Conservation (phyloP, 352 stramenopile species). For the Pythium apleroticum region DNA sequence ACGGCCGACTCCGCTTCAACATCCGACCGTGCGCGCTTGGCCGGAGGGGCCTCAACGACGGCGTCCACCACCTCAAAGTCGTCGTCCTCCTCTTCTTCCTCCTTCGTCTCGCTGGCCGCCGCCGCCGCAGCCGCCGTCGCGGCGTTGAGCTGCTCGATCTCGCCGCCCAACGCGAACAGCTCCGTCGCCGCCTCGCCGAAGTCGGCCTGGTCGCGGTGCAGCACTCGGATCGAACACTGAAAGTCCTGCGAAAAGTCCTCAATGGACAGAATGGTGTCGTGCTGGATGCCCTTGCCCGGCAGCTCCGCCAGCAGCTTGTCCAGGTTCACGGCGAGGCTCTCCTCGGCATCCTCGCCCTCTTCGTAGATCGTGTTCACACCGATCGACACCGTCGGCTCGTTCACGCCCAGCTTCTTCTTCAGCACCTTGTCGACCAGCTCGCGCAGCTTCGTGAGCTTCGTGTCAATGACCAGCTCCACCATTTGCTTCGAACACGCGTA, state of each 20-base stretch:
- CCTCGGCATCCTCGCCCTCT: constrained; percentile 92
- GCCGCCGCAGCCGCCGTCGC: constrained; percentile 15
- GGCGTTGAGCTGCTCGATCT: constrained; percentile 56
- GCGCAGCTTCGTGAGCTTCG: constrained; percentile 75
- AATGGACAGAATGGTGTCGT: constrained; percentile 92
- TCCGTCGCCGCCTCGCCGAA: constrained; percentile 73
- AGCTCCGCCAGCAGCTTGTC: constrained; percentile 86
- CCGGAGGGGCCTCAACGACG: not conserved
- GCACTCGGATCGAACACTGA: constrained; percentile 77
- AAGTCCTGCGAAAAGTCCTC: constrained; percentile 97
- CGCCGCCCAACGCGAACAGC: constrained; percentile 74
- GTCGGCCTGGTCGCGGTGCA: constrained; percentile 59
- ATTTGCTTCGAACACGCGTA: constrained; percentile 95
- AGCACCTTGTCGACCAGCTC: constrained; percentile 81
- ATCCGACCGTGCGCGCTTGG: constrained; percentile 15
- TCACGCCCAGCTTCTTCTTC: constrained; percentile 89
- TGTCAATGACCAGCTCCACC: constrained; percentile 90
- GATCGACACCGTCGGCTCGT: constrained; percentile 87
- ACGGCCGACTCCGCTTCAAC: constrained; percentile 15
- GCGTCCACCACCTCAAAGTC: constrained; percentile 37
- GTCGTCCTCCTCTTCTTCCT: constrained; percentile 39
- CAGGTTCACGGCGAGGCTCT: constrained; percentile 84
- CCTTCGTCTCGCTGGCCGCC: constrained; percentile 32
- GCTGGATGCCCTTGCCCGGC: constrained; percentile 90
- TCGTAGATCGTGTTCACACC: constrained; percentile 92